Evolutionary conservation across 371 early-diverging fungal genomes (phyloP).

Genomic region (Mortierella sp.): DNA sequence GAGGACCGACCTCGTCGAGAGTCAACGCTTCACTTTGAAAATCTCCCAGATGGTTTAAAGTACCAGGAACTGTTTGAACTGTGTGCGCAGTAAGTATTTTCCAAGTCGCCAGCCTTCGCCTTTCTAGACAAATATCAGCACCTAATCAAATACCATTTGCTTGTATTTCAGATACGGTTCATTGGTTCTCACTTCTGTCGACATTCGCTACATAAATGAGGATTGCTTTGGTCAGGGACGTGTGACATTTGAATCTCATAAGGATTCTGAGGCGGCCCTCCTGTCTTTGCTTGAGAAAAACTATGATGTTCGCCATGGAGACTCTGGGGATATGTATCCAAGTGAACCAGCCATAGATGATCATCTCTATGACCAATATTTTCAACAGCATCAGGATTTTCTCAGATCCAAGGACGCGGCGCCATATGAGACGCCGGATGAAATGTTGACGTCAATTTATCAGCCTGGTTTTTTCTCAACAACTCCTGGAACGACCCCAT

Average conservation of each 20-base stretch:
- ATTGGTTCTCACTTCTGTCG: slow-evolving; percentile 34
- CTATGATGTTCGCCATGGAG: slow-evolving; percentile 31
- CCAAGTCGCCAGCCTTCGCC: not conserved
- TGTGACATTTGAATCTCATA: slow-evolving; percentile 36
- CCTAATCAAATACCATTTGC: not conserved
- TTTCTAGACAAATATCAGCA: not conserved
- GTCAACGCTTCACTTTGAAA: slow-evolving; percentile 27
- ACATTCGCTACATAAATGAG: slow-evolving; percentile 47
- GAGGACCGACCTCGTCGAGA: slow-evolving; percentile 34
- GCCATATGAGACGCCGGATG: slow-evolving; percentile 7
- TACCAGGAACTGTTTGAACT: slow-evolving; percentile 41
- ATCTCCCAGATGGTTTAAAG: slow-evolving; percentile 28
- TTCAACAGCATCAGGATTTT: slow-evolving; percentile 34
- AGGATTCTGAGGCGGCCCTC: slow-evolving; percentile 28
- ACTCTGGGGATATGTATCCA: slow-evolving; percentile 16
- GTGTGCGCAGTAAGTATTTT: slow-evolving; percentile 37
- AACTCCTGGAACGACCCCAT: not conserved
- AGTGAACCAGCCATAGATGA: slow-evolving; percentile 34
- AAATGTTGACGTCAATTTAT: not conserved
- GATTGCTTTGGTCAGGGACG: slow-evolving; percentile 36
- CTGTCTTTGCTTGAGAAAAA: slow-evolving; percentile 8
- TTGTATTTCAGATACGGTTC: slow-evolving; percentile 30
- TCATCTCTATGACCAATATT: slow-evolving; percentile 38
- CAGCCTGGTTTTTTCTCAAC: not conserved
- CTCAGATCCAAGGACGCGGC: not conserved